These are phyloP conservation scores for Cantharellus cinnabarinus DNA, from an alignment of 768 basidiomycete species.

Conservation along the genomic window DNA sequence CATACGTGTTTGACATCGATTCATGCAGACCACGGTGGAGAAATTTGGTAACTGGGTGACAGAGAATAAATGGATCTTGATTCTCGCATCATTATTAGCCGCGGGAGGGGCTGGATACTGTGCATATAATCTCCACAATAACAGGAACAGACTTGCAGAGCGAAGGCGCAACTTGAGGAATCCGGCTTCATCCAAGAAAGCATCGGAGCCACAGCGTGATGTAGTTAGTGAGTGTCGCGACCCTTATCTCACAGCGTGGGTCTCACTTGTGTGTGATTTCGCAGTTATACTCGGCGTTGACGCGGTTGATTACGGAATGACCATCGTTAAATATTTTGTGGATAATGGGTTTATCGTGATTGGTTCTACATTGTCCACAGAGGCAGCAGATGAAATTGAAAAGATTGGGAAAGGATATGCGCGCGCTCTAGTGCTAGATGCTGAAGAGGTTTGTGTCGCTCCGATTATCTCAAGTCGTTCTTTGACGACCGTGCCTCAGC, in stretches of 20 bases:
- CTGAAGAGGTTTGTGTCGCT: conserved; percentile 34
- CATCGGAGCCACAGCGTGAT: neutral
- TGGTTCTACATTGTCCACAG: conserved; percentile 49
- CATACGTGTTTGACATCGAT: neutral
- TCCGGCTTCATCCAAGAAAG: neutral
- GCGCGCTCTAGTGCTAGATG: conserved; percentile 63
- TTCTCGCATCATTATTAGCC: conserved; percentile 22
- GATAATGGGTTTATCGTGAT: conserved; percentile 67
- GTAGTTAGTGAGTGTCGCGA: neutral
- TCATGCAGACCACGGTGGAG: conserved; percentile 17
- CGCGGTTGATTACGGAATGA: conserved; percentile 37
- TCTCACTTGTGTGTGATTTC: conserved; percentile 10
- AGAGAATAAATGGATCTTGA: conserved; percentile 40
- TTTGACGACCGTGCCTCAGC: conserved; percentile 21
- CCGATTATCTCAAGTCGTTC: neutral
- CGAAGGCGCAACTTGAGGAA: neutral
- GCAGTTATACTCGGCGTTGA: conserved; percentile 71
- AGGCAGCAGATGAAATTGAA: conserved; percentile 46
- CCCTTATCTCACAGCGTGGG: neutral
- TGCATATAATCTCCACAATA: neutral
- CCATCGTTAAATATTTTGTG: conserved; percentile 55
- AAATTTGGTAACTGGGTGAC: conserved; percentile 30
- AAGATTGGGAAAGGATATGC: conserved; percentile 50
- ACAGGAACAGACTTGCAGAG: neutral
- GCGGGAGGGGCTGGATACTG: conserved; percentile 35